phyloP scores from a whole-genome alignment of 352 stramenopile genomes.

The Phytophthora fragariae region DNA sequence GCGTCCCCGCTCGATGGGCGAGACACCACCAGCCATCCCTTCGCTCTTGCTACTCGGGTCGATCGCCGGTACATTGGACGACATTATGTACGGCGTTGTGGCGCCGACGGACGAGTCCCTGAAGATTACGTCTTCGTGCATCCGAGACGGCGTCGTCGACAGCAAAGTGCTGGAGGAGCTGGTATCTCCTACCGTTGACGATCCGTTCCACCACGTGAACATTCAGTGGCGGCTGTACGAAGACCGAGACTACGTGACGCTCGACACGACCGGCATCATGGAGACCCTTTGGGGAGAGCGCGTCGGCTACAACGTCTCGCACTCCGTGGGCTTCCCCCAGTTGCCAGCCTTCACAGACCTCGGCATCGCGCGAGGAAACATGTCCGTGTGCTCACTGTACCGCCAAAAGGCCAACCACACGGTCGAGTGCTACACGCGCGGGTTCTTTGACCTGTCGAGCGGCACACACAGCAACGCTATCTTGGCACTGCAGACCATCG shows the following conservation, averaged over 20 bases:
- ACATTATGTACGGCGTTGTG: slow-evolving; percentile 47
- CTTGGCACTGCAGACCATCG: slow-evolving; percentile 34
- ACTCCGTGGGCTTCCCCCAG: slow-evolving; percentile 46
- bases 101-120: slow-evolving; percentile 40
- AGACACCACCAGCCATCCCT: slow-evolving; percentile 23
- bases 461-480: slow-evolving; percentile 24
- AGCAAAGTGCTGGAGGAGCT: slow-evolving; percentile 44
- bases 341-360: slow-evolving; percentile 14
- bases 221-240: slow-evolving; percentile 48
- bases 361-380: not conserved
- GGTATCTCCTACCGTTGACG: slow-evolving; percentile 31
- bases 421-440: slow-evolving; percentile 43
- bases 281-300: slow-evolving; percentile 29
- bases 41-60: slow-evolving; percentile 44
- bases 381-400: slow-evolving; percentile 44
- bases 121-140: slow-evolving; percentile 44
- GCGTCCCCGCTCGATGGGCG: slow-evolving; percentile 1
- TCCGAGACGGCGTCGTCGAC: slow-evolving; percentile 42
- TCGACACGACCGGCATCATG: slow-evolving; percentile 43
- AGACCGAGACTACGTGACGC: slow-evolving; percentile 46
- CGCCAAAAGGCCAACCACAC: slow-evolving; percentile 37
- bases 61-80: slow-evolving; percentile 39
- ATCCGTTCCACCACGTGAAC: slow-evolving; percentile 45
- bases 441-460: slow-evolving; percentile 42
- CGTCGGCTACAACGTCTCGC: slow-evolving; percentile 44